Evolutionary conservation across 1,284 basidiomycete species (phyloP), one percentile per base, ranked within the genome.

Genomic region (Pyrrhoderma noxium): DNA sequence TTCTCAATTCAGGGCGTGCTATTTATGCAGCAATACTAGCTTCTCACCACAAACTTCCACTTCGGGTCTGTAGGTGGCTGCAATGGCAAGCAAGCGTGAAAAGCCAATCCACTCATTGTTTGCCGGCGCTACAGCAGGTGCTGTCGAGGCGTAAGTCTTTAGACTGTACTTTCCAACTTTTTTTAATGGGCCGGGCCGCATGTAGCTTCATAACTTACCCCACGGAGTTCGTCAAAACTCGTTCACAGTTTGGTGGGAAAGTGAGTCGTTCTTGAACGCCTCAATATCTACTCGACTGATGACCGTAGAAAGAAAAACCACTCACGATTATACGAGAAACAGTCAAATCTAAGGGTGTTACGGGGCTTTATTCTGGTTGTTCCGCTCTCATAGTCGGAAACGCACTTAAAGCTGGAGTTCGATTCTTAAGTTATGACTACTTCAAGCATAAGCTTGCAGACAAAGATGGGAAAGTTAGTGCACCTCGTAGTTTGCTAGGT

Each of bases 121-220:
- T 52, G 95, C 95, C 1, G 95, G 96, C 22, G 81, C 92, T n/a
- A 88, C 87, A 0, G 95, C 95, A 16, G 95, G 96, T 16, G 93
- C 88, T 2, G 76, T 97, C 46, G 95, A 98, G 73, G 92, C 85
- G 85, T 89, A 65, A 66, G 80, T 69, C 8, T 1, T 35, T 40
- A 2, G 13, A 22, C 46, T 21, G 38, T 51, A 18, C 9, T 45
- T 49, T 38, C 50, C 51, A 47, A 63, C 70, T 56, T 52, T 54
- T 58, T 57, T 67, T 61, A 60, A 72, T 67, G 60, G 61, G 58
- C 54, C 25, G 25, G 16, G 38, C 35, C n/a, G 38, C 19, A 22
- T 52, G 54, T 61, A 87, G 83, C 49, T 85, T 85, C 67, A 68
- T 84, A 57, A 89, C 88, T n/a, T 94, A 93, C 60, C 94, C 95